Evolutionary conservation across 2,329 filamentous ascomycete genomes (phyloP), one percentile per base, ranked within the genome.

Genomic region (Rhinocladiella mackenziei): DNA sequence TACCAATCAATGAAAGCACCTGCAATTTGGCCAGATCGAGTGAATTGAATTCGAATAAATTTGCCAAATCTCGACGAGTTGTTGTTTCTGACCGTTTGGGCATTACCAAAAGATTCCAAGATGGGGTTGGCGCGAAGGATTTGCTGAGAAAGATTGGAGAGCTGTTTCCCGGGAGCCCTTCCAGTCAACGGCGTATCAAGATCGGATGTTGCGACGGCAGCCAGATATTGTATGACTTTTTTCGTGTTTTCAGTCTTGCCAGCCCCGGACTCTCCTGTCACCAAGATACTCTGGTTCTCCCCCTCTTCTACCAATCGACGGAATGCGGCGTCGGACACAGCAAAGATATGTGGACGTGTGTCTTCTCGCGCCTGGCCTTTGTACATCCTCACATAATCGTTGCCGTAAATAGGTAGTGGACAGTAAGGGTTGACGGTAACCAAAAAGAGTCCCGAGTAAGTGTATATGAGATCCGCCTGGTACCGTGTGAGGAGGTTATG

Each of bases 211-310:
- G 92, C 92, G 33, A 98, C 92, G 1, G 92, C 89, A 10, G 92
- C 92, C 31, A 98, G 80, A 61, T 98, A 98, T 60, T 98, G 94
- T 43, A 98, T 98, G 56, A 98, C 92, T 65, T 98, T 98, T 63
- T 98, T 98, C 11, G 92, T 98, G 63, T 98, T 98, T 64, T 98
- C 92, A 0, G 92, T 98, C 70, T 98, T 98, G 57, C 92, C 92
- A 23, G 92, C 92, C 62, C 92, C 92, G 13, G 92, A 98, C 70
- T 98, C 92, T 67, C 92, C 92, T 70, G 92, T 98, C 15, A 98
- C 94, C 39, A 98, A 74, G 58, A 98, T 98, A 60, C 91, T 97
- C 68, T 98, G 92, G 58, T 98, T 97, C 55, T 89, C 77, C 29
- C 89, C 89, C 65, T 97, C 92, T 40, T 96, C 89, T 0, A 98